Conservation (phyloP, 208 protist species). For the Leishmania guyanensis region DNA sequence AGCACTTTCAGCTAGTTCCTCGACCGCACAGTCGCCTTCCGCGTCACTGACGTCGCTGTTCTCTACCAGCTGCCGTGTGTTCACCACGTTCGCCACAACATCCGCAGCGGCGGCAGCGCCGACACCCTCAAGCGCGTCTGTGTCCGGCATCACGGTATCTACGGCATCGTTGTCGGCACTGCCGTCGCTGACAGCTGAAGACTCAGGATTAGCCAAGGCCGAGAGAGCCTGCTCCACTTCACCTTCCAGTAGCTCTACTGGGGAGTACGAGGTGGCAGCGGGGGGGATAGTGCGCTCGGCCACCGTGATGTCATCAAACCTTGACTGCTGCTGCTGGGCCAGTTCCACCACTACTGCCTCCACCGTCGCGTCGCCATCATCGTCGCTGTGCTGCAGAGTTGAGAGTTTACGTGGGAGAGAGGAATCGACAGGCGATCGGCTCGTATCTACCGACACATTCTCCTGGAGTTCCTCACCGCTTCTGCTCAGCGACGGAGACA, state of each 20-base stretch:
- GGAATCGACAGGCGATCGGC: not conserved
- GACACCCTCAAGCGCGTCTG: not conserved
- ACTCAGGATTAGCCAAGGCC: not conserved
- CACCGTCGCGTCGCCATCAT: not conserved
- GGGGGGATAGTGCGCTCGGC: not conserved
- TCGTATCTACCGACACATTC: not conserved
- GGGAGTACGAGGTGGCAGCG: not conserved
- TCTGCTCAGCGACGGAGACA: not conserved
- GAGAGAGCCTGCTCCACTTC: not conserved
- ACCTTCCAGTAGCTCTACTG: not conserved
- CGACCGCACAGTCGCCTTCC: not conserved
- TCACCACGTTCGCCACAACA: not conserved
- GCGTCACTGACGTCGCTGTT: not conserved
- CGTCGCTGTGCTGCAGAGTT: not conserved
- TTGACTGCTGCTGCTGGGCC: not conserved
- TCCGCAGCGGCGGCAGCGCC: not conserved
- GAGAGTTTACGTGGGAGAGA: not conserved
- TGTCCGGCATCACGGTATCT: not conserved
- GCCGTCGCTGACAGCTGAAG: not conserved
- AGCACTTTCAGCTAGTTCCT: not conserved
- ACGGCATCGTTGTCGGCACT: not conserved
- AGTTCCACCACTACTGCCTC: not conserved
- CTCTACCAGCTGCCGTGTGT: not conserved
- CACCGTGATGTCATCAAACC: not conserved
- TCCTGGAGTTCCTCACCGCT: not conserved